These are phyloP conservation scores for Euphrasia arctica DNA, from an alignment of 305 asterid genomes.

Conservation along the genomic window DNA sequence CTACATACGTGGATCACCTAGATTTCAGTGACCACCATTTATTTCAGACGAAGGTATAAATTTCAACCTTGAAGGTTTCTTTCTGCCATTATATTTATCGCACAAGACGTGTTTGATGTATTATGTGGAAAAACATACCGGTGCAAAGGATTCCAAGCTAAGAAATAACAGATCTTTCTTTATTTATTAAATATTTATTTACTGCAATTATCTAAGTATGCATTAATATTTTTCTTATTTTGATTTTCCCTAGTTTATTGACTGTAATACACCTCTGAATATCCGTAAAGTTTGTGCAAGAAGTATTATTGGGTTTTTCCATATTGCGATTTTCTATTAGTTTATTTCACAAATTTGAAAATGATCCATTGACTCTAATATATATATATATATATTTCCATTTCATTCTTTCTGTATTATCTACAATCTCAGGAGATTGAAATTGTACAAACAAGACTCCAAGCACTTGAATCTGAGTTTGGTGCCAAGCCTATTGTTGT, in stretches of 20 bases:
- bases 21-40: slow-evolving; percentile 86
- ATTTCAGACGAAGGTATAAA: slow-evolving; percentile 51
- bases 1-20: slow-evolving; percentile 60
- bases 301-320: background rate
- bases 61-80: background rate
- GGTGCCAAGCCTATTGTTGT: slow-evolving; percentile 52
- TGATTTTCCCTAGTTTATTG: too few relatives aligned
- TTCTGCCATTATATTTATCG: slow-evolving; percentile 5
- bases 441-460: slow-evolving; percentile 48
- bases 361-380: background rate
- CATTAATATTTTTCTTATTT: background rate
- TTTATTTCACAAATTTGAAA: background rate
- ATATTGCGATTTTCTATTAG: slow-evolving; percentile 15
- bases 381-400: background rate
- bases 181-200: too few relatives aligned
- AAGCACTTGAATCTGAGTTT: slow-evolving; percentile 56
- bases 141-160: too few relatives aligned
- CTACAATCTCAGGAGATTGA: slow-evolving; percentile 50
- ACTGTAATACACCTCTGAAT: too few relatives aligned
- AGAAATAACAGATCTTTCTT: too few relatives aligned
- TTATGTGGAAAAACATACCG: too few relatives aligned
- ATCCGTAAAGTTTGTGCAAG: too few relatives aligned
- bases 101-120: background rate
- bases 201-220: too few relatives aligned
- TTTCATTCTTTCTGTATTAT: slow-evolving; percentile 17